These are phyloP conservation scores for Clonostachys solani DNA, from an alignment of 2,329 filamentous ascomycete species.

Conservation along the genomic window DNA sequence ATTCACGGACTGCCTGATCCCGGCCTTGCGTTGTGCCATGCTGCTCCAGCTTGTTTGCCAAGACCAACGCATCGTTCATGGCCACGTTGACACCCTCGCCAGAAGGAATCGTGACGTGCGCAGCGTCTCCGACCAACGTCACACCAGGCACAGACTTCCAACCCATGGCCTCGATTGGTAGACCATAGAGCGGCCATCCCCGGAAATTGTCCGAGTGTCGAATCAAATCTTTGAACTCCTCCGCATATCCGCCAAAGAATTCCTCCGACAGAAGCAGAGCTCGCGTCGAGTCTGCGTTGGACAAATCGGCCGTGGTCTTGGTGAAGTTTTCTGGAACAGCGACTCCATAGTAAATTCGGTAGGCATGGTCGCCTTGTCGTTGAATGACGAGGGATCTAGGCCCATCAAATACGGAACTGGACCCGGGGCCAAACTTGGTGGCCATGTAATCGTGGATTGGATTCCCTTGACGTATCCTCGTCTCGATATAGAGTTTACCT, in stretches of 20 bases:
- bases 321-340: no score
- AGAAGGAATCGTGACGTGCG: conserved; percentile 44
- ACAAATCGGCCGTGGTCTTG: neutral
- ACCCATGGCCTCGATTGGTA: conserved; percentile 24
- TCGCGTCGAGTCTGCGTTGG: neutral
- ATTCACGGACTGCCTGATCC: neutral
- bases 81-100: conserved; percentile 51
- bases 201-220: neutral
- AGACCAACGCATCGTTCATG: conserved; percentile 41
- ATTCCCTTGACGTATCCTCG: conserved; percentile 15
- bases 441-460: neutral
- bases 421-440: neutral
- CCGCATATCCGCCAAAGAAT: neutral
- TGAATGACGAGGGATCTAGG: neutral
- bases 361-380: neutral
- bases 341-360: neutral
- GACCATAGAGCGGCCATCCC: neutral
- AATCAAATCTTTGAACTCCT: neutral
- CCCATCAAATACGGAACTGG: neutral
- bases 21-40: neutral
- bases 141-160: conserved; percentile 36
- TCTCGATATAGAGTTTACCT: conserved; percentile 28
- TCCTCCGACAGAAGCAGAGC: neutral
- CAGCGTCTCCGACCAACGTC: conserved; percentile 50
- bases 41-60: conserved; percentile 13